Percentiles rank a stretch among this genome's conserved stretches.
Conservation (phyloP, 768 basidiomycete genomes). For the Austroboletus festivus region DNA sequence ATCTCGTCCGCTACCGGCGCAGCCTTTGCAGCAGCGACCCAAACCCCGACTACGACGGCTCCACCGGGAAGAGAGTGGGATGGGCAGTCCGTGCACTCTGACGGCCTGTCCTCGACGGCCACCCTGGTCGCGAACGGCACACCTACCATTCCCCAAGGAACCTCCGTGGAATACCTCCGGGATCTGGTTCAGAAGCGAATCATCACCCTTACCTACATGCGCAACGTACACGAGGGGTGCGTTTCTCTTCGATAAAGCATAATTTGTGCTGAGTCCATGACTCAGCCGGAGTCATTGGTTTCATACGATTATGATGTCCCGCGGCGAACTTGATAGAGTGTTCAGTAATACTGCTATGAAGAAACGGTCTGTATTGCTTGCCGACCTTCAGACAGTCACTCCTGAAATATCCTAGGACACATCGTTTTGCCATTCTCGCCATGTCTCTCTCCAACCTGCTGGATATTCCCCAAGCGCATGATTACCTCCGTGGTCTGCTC, state of each 20-base stretch:
- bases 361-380: constrained; percentile 54
- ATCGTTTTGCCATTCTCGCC: constrained; percentile 79
- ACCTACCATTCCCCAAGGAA: constrained; percentile 47
- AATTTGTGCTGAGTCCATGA: constrained; percentile 1
- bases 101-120: constrained; percentile 10
- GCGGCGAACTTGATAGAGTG: constrained; percentile 65
- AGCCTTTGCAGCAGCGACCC: constrained; percentile 35
- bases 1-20: constrained; percentile 36
- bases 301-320: constrained; percentile 79
- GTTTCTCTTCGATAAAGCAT: constrained; percentile 25
- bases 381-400: constrained; percentile 2
- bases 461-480: constrained; percentile 76
- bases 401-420: constrained; percentile 49
- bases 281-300: constrained; percentile 81
- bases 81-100: constrained; percentile 45
- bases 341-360: constrained; percentile 76
- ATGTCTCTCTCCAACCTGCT: constrained; percentile 82
- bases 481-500: constrained; percentile 72
- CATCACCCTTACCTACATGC: constrained; percentile 79
- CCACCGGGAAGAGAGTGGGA: constrained; percentile 53
- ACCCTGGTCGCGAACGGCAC: constrained; percentile 36
- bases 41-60: constrained; percentile 33
- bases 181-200: constrained; percentile 83
- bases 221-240: constrained; percentile 84
- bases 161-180: constrained; percentile 74